These are phyloP conservation scores for Rhizopogon vesiculosus DNA, from an alignment of 768 basidiomycete species.

Conservation along the genomic window DNA sequence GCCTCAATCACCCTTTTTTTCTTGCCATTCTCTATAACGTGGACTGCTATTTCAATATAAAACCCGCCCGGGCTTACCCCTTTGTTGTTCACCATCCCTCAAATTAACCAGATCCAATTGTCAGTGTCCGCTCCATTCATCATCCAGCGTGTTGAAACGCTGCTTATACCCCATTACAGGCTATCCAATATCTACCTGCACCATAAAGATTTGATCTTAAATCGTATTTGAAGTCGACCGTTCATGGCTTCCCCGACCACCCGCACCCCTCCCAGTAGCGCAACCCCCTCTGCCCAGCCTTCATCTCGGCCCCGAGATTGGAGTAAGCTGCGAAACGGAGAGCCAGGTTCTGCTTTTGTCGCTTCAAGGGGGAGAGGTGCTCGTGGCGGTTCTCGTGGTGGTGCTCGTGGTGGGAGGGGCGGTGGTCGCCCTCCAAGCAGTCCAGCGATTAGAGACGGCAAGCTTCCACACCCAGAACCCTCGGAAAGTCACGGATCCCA, in stretches of 20 bases:
- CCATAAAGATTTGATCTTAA: background rate
- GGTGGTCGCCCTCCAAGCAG: constrained; percentile 24
- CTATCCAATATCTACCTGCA: background rate
- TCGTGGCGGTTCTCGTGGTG: constrained; percentile 24
- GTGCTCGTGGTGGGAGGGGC: constrained; percentile 20
- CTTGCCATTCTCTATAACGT: background rate
- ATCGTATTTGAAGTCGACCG: background rate
- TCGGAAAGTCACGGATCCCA: constrained; percentile 15
- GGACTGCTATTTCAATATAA: background rate
- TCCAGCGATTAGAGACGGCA: constrained; percentile 15
- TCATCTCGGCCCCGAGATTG: constrained; percentile 37
- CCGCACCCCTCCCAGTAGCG: constrained; percentile 20
- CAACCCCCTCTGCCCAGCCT: constrained; percentile 22
- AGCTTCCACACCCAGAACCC: constrained; percentile 15
- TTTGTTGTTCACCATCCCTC: background rate
- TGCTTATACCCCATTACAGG: background rate
- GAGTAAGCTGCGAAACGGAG: constrained; percentile 34
- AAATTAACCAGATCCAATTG: background rate
- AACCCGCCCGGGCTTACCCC: background rate
- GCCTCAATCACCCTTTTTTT: background rate
- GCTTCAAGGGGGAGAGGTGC: constrained; percentile 36
- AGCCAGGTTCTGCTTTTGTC: constrained; percentile 44
- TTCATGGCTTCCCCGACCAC: constrained; percentile 42
- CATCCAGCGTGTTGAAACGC: background rate
- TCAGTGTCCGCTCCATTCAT: background rate